Percentiles rank a stretch among this genome's conserved stretches.
phyloP scores from a whole-genome alignment of 192 early-diverging fungal species.

The Coemansia sp. region DNA sequence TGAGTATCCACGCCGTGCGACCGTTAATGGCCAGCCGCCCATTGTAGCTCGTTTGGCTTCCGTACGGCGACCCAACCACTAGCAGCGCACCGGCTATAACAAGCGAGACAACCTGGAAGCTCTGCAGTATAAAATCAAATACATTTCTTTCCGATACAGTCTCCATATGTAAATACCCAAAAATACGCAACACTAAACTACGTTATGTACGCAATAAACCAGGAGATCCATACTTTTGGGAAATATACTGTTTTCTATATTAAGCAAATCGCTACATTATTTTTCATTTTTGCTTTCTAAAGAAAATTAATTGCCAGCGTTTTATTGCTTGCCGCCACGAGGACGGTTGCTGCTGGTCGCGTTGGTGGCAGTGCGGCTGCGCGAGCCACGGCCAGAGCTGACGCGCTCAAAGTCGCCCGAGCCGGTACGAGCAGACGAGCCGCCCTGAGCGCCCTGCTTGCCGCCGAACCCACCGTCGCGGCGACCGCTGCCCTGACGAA shows the following conservation, averaged over 20 bases:
- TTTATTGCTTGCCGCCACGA: conserved; percentile 39
- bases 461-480: conserved; percentile 19
- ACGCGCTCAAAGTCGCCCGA: conserved; percentile 54
- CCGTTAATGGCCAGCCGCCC: conserved; percentile 30
- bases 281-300: neutral
- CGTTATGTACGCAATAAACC: neutral
- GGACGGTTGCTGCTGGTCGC: conserved; percentile 15
- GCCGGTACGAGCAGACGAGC: conserved; percentile 19
- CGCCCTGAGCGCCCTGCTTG: conserved; percentile 26
- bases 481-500: conserved; percentile 35
- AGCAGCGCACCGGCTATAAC: conserved; percentile 20
- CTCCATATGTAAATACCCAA: conserved; percentile 1
- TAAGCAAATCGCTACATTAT: neutral
- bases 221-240: neutral
- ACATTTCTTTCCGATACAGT: conserved; percentile 7
- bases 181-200: neutral
- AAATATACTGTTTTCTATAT: neutral
- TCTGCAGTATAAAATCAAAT: conserved; percentile 14
- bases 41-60: conserved; percentile 40
- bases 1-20: conserved; percentile 30
- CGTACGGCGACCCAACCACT: conserved; percentile 47
- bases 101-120: conserved; percentile 16
- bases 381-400: conserved; percentile 40
- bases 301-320: neutral
- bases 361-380: conserved; percentile 35